Conservation (phyloP, 129 eudicot species). For the Rutidosis leptorrhynchoides region DNA sequence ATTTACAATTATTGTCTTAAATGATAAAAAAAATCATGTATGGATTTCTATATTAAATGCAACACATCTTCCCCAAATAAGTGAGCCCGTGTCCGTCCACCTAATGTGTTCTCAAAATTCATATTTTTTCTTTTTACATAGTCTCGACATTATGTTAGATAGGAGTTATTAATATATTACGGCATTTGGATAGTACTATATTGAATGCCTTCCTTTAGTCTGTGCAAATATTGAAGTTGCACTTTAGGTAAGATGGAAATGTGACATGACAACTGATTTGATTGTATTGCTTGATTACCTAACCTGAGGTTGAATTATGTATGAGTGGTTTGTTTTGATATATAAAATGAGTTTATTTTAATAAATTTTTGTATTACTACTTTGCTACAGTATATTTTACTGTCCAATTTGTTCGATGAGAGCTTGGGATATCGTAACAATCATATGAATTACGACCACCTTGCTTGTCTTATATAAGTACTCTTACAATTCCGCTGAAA, state of each 20-base stretch:
- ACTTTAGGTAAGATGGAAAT: neutral
- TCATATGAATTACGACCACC: neutral
- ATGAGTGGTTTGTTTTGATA: neutral
- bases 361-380: neutral
- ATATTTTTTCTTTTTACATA: neutral
- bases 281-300: constrained; percentile 4
- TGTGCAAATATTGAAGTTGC: constrained; percentile 12
- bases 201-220: neutral
- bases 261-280: neutral
- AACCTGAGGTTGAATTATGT: neutral
- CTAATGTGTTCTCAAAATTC: neutral
- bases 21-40: neutral
- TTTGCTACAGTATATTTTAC: neutral
- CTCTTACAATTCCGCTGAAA: neutral
- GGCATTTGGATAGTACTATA: neutral
- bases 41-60: neutral
- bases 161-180: neutral
- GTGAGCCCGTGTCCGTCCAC: neutral
- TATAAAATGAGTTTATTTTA: neutral
- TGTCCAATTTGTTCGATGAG: neutral
- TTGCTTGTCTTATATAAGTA: neutral
- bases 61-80: neutral
- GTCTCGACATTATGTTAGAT: neutral
- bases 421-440: neutral
- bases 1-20: neutral